Conservation (phyloP, 2,329 filamentous ascomycete genomes). For the Aspergillus caelatus region DNA sequence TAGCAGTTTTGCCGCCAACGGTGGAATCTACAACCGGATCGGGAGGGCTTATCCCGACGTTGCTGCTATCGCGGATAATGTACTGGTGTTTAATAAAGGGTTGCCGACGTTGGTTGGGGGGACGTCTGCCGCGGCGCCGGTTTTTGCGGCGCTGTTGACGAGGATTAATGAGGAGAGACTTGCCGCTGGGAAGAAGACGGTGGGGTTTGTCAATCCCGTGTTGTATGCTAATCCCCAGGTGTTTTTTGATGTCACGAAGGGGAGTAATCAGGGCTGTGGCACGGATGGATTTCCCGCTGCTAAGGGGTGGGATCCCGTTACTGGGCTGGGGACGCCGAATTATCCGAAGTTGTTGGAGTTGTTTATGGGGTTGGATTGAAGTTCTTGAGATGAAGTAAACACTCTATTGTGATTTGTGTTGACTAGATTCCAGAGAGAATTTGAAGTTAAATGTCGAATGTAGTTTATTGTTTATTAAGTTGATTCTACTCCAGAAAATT, state of each 20-base stretch:
- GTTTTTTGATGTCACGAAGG: slow-evolving; percentile 36
- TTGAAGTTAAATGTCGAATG: background rate
- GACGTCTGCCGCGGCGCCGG: slow-evolving; percentile 54
- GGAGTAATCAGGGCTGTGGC: slow-evolving; percentile 34
- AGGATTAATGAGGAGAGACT: slow-evolving; percentile 59
- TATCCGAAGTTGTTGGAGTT: background rate
- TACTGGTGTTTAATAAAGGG: slow-evolving; percentile 33
- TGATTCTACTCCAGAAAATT: background rate
- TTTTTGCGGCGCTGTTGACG: slow-evolving; percentile 58
- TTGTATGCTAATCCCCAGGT: slow-evolving; percentile 34
- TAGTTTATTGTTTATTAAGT: background rate
- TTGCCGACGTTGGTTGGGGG: slow-evolving; percentile 29
- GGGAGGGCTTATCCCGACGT: slow-evolving; percentile 42
- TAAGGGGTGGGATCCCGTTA: slow-evolving; percentile 37
- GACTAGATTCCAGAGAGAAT: no score
- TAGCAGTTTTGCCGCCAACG: slow-evolving; percentile 29
- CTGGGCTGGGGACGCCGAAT: slow-evolving; percentile 36
- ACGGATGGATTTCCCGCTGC: slow-evolving; percentile 32
- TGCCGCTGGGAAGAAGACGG: slow-evolving; percentile 49
- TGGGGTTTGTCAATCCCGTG: slow-evolving; percentile 59
- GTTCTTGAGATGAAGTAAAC: no score
- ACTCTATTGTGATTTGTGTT: no score
- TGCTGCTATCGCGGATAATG: slow-evolving; percentile 39
- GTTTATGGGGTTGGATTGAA: background rate
- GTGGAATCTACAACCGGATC: slow-evolving; percentile 37